Percentiles rank a stretch among this genome's conserved stretches.
Conservation (phyloP, 305 asterid species). For the Fraxinus nigra region DNA sequence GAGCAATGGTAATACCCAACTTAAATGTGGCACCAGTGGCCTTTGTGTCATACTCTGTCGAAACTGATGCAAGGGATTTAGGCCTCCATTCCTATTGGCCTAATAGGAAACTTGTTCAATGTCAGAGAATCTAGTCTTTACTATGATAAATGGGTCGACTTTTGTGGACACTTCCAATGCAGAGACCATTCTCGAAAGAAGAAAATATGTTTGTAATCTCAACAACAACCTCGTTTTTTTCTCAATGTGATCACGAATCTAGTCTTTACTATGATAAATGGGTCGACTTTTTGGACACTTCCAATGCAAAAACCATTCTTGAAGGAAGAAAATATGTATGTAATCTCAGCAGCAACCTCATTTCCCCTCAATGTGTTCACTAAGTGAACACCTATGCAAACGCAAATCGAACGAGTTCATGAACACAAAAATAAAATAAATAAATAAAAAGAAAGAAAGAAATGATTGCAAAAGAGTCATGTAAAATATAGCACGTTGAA, state of each 20-base stretch:
- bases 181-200: too few species aligned
- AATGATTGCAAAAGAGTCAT: too few species aligned
- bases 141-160: too few species aligned
- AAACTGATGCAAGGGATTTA: constrained; percentile 60
- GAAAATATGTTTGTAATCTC: too few species aligned
- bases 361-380: constrained; percentile 52
- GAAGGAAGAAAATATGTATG: constrained; percentile 53
- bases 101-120: constrained; percentile 32
- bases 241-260: too few species aligned
- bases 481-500: too few species aligned
- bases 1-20: constrained; percentile 52
- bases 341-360: constrained; percentile 78
- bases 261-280: constrained; percentile 15
- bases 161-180: too few species aligned
- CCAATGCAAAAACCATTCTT: constrained; percentile 71
- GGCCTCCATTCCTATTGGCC: constrained; percentile 80
- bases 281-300: constrained; percentile 53
- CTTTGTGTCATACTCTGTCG: constrained; percentile 72
- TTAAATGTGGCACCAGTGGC: constrained; percentile 43
- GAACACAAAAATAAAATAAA: too few species aligned
- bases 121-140: too few species aligned
- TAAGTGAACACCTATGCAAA: constrained; percentile 49
- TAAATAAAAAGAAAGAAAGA: too few species aligned
- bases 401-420: not conserved
- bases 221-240: too few species aligned